Evolutionary conservation across 208 protist species (phyloP).

Genomic region (Zelonia costaricensis): DNA sequence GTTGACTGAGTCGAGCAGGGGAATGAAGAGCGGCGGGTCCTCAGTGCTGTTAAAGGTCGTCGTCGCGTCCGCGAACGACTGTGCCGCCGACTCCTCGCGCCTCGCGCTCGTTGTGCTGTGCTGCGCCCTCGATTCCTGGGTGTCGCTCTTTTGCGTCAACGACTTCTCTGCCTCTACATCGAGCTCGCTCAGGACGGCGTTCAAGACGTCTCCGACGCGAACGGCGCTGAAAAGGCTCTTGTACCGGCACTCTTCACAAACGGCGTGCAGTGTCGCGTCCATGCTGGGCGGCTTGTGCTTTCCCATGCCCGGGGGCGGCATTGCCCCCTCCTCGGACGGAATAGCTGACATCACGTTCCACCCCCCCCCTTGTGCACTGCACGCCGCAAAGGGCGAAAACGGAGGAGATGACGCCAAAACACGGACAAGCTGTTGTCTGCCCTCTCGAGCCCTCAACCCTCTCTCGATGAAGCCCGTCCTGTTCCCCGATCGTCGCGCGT

Average conservation of each 20-base stretch:
- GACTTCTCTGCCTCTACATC: constrained; percentile 6
- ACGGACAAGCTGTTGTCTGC: no score
- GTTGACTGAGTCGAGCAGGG: background rate
- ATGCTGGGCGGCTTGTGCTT: background rate
- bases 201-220: constrained; percentile 5
- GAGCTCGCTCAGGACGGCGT: constrained; percentile 8
- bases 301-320: background rate
- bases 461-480: no score
- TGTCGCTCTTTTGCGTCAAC: background rate
- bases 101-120: background rate
- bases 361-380: no score
- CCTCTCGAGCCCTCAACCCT: no score
- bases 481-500: no score
- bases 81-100: background rate
- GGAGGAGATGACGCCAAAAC: no score
- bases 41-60: background rate
- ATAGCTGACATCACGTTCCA: background rate
- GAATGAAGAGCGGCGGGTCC: constrained; percentile 10
- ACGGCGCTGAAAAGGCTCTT: constrained; percentile 5
- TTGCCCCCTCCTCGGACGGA: background rate
- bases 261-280: constrained; percentile 13
- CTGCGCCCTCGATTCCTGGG: background rate
- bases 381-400: no score
- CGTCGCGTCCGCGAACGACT: background rate
- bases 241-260: constrained; percentile 20